Evolutionary conservation across 2,329 filamentous ascomycete genomes (phyloP).

Genomic region (Beauveria sp.): DNA sequence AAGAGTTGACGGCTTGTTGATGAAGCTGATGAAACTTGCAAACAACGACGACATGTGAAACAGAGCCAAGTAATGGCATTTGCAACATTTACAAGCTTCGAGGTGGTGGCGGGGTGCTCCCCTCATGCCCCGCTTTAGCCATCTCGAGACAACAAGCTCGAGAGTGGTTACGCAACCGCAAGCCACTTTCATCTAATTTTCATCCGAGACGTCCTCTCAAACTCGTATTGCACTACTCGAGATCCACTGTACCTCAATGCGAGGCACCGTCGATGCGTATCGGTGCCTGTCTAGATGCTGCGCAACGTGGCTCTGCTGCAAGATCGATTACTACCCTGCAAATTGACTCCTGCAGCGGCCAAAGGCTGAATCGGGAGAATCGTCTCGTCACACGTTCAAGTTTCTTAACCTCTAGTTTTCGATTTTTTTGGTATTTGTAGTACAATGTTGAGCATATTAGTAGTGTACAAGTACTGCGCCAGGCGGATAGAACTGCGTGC

Average conservation of each 20-base stretch:
- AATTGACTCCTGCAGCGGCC: background rate
- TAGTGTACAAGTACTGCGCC: too few relatives aligned
- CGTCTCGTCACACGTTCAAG: background rate
- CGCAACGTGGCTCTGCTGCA: background rate
- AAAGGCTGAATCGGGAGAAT: background rate
- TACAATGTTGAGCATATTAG: background rate
- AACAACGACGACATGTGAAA: background rate
- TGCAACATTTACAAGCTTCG: background rate
- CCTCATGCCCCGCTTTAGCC: slow-evolving; percentile 5
- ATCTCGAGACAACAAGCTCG: background rate
- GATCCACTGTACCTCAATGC: background rate
- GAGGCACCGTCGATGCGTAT: background rate
- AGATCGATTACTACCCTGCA: background rate
- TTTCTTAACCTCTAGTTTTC: background rate
- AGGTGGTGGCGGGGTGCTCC: background rate
- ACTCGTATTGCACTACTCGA: background rate
- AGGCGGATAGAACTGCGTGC: too few relatives aligned
- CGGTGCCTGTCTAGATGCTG: background rate
- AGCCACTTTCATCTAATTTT: background rate
- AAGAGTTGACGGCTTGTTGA: background rate
- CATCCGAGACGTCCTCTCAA: background rate
- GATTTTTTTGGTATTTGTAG: background rate
- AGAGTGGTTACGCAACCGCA: slow-evolving; percentile 4
- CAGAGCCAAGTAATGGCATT: background rate
- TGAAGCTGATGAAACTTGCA: background rate